phyloP scores from a whole-genome alignment of 352 stramenopile genomes.

The Phytopythium kandeliae region DNA sequence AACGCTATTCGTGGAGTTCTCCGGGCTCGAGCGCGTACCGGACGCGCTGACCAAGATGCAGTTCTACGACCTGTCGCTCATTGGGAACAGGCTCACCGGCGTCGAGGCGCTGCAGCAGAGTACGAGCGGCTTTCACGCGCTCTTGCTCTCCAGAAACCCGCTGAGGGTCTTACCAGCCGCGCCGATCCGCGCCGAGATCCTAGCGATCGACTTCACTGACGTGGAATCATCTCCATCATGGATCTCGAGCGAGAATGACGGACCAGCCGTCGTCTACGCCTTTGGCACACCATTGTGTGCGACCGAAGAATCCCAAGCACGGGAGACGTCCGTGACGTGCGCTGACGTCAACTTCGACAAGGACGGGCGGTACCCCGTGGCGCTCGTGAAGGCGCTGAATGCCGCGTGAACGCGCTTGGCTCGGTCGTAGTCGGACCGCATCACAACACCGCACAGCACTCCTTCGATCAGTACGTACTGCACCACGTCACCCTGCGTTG shows the following conservation, averaged over 20 bases:
- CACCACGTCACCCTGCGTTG: no score
- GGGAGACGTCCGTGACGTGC: neutral
- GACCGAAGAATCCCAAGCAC: neutral
- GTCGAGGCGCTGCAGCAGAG: neutral
- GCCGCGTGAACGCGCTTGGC: neutral
- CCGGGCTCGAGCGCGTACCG: constrained; percentile 7
- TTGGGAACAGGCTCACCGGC: constrained; percentile 10
- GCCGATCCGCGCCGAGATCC: neutral
- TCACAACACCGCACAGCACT: no score
- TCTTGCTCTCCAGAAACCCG: constrained; percentile 14
- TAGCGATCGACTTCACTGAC: constrained; percentile 11
- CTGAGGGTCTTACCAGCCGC: constrained; percentile 1
- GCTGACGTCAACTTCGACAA: constrained; percentile 1
- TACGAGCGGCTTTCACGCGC: neutral
- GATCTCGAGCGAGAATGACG: neutral
- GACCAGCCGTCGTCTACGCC: constrained; percentile 4
- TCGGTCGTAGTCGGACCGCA: no score
- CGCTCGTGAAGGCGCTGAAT: constrained; percentile 2
- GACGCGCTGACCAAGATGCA: constrained; percentile 6
- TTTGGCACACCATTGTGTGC: constrained; percentile 11
- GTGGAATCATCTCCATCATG: constrained; percentile 5
- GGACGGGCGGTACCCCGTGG: constrained; percentile 1
- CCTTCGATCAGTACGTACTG: no score
- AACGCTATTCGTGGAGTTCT: constrained; percentile 19
- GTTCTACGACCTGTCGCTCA: constrained; percentile 13